Evolutionary conservation across 768 basidiomycete species (phyloP), one percentile per base, ranked within the genome.

Genomic region (Pleurotus giganteus): DNA sequence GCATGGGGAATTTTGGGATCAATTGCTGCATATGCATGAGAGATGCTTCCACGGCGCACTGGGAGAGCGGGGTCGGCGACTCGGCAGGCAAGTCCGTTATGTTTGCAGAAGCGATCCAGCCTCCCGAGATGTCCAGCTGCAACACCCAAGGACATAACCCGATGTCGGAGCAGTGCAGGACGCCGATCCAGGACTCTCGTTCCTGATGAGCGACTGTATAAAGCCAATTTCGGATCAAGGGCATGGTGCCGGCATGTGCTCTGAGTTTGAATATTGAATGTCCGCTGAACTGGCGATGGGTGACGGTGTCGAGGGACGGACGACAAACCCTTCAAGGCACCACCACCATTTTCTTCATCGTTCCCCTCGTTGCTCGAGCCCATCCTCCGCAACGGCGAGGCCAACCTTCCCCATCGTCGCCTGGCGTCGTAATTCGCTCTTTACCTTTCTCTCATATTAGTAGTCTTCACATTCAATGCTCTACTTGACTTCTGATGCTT

Each of bases 401-500:
- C 34, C 26, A 51, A 51, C 49, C 49, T 54, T 46, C 53, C 26
- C 8, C 42, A 28, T 32, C 53, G 53, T 54, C 53, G 53, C 53
- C 63, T 68, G 69, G 68, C 68, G 69, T 70, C 71, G 65, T 68
- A 63, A 71, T 70, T 71, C 72, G 64, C 68, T 73, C 73, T 52
- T 74, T 73, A 73, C 66, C 56, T 59, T 52, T 58, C 53, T 54
- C 56, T 60, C 55, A 43, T 58, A 60, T 56, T 27, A 42, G 56
- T 69, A 65, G 61, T 28, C 54, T 55, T 46, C 24, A 17, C 29
- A 23, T 39, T 19, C 57, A 55, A 93, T 91, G 91, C 79, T 91
- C 67, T 94, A 94, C 76, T 78, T 95, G 63, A 95, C 93, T 58
- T 86, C 91, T 61, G 92, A 94, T 78, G 81, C 85, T 65, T 93